Conservation (phyloP, 208 protist species). For the Leishmania mexicana region DNA sequence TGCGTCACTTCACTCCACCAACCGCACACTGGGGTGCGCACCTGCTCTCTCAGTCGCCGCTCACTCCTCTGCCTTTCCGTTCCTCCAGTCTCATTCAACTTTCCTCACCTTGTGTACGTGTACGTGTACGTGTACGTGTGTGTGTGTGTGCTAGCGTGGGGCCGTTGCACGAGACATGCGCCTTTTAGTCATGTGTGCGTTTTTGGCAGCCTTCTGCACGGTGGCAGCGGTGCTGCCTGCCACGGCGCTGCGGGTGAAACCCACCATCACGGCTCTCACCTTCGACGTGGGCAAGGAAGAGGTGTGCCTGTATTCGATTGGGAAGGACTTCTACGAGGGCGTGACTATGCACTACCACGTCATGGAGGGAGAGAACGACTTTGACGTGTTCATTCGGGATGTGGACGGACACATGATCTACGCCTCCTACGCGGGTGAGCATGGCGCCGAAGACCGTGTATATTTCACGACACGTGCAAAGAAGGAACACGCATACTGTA, state of each 20-base stretch:
- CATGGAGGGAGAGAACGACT: slow-evolving; percentile 66
- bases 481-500: slow-evolving; percentile 78
- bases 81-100: neutral
- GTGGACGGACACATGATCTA: slow-evolving; percentile 63
- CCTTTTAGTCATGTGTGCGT: neutral
- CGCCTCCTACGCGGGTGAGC: slow-evolving; percentile 77
- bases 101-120: neutral
- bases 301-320: slow-evolving; percentile 72
- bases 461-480: slow-evolving; percentile 74
- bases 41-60: neutral
- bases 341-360: slow-evolving; percentile 78
- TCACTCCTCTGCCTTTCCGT: neutral
- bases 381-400: slow-evolving; percentile 73
- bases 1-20: neutral
- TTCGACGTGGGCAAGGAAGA: slow-evolving; percentile 74
- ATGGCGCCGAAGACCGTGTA: slow-evolving; percentile 66
- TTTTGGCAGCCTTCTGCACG: slow-evolving; percentile 13
- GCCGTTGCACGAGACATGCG: slow-evolving; percentile 10
- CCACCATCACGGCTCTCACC: slow-evolving; percentile 51
- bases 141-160: neutral
- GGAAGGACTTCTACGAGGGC: slow-evolving; percentile 63
- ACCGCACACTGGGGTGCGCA: neutral
- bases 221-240: neutral
- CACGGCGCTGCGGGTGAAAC: slow-evolving; percentile 50
- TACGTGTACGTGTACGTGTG: neutral